Base-by-base conservation (phyloP, 1,284 basidiomycete genomes). In the Exobasidium rhododendri region DNA sequence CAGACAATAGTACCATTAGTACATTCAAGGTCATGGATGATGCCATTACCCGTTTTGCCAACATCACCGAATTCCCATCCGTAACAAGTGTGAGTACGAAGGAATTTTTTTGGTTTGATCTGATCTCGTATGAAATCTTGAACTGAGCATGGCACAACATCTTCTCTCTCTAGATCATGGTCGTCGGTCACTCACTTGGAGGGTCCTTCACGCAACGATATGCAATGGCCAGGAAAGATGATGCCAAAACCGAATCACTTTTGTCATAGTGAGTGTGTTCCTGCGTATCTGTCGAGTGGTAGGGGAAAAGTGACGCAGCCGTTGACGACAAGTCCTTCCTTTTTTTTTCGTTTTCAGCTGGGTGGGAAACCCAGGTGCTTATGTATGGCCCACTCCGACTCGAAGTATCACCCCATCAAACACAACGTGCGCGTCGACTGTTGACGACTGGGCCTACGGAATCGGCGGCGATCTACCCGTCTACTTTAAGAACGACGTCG, bases 121-220 rank as follows among this genome's bases (percentile, higher is more conserved):
- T 30, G 13, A 2, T 14, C 2, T 26, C 13, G 13, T 2, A 26
- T 51, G 49, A 44, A 14, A 44, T 14, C 14, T 22, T 44, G 14
- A 14, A 44, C n/a, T 2, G 49, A 14, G 13, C n/a, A n/a, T n/a
- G n/a, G n/a, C n/a, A n/a, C n/a, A n/a, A n/a, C n/a, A 20, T 29
- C 20, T 2, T 55, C 43, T 55, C 1, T 14, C 28, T 22, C 28
- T 46, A 55, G 53, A 50, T 58, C 26, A 64, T 70, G 43, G 55
- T 79, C 22, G 74, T 64, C 1, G 77, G 77, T 2, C 77, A 79
- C 56, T 74, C 71, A 11, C 59, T 78, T 22, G 77, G 77, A 2
- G 73, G 64, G 0, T 62, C 66, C 5, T 58, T 75, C 46, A 61
- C 64, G 3, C 75, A 77, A 52, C 69, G 73, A 44, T 78, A 79